A percentile compares a stretch with the other conserved stretches of the same genome.
Conservation (phyloP, 129 eudicot genomes). For the Helianthus tuberosus region DNA sequence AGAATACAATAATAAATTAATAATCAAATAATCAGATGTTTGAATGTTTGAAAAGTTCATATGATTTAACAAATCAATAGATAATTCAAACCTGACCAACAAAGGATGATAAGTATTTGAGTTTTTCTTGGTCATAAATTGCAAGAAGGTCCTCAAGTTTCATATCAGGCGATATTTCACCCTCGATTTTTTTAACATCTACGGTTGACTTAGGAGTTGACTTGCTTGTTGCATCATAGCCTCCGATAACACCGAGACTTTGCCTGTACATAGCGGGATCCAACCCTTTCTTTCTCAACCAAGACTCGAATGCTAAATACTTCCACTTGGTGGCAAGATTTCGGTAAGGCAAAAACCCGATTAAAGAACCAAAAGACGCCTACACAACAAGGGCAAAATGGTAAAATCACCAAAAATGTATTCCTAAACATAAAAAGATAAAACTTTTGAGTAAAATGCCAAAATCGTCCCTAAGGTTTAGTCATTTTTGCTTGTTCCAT, state of each 20-base stretch:
- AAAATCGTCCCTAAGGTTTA: no score
- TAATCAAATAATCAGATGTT: background rate
- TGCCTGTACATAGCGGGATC: conserved; percentile 80
- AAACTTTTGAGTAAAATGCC: no score
- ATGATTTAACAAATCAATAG: background rate
- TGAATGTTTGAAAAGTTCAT: background rate
- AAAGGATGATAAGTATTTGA: conserved; percentile 69
- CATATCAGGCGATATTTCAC: conserved; percentile 66
- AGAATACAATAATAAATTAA: conserved; percentile 1
- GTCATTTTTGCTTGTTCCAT: no score
- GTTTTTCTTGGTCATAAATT: conserved; percentile 84
- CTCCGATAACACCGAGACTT: conserved; percentile 74
- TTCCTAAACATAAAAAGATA: conserved; percentile 3
- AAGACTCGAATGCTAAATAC: conserved; percentile 88
- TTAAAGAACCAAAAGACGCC: conserved; percentile 88
- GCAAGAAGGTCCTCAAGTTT: conserved; percentile 87
- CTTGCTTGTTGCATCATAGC: conserved; percentile 43
- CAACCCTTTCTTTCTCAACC: conserved; percentile 91
- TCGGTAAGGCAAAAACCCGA: conserved; percentile 92
- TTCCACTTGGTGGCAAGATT: conserved; percentile 78
- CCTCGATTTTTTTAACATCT: conserved; percentile 43
- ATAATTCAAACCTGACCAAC: conserved; percentile 84
- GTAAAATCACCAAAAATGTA: conserved; percentile 19
- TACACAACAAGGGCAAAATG: conserved; percentile 31
- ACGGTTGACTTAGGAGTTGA: conserved; percentile 38